Evolutionary conservation across 2,329 filamentous ascomycete species (phyloP).

Genomic region (Cercospora janseana): DNA sequence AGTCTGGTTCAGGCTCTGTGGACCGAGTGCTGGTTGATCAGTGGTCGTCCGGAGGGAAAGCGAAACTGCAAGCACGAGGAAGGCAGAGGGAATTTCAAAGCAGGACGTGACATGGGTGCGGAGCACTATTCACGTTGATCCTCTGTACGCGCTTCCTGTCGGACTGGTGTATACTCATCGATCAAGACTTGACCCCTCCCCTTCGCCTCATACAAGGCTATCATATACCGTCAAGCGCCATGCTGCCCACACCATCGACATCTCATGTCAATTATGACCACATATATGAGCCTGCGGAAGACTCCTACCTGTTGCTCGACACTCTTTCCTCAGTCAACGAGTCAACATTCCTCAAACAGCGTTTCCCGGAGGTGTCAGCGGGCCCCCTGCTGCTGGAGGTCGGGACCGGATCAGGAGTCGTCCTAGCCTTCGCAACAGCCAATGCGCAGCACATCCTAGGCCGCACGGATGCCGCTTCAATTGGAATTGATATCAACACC

Average conservation of each 20-base stretch:
- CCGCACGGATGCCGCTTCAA: conserved; percentile 64
- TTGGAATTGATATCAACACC: conserved; percentile 80
- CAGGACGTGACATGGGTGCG: neutral
- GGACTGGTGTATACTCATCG: too few species aligned
- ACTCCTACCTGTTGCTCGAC: conserved; percentile 91
- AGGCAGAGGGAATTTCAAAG: too few species aligned
- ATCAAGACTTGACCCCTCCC: neutral
- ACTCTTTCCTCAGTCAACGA: conserved; percentile 74
- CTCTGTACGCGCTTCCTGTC: too few species aligned
- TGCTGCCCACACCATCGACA: conserved; percentile 93
- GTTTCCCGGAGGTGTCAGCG: conserved; percentile 51
- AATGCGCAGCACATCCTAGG: conserved; percentile 73
- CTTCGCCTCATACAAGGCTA: neutral
- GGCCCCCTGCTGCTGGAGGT: conserved; percentile 72
- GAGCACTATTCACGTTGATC: too few species aligned
- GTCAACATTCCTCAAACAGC: conserved; percentile 62
- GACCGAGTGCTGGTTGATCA: too few species aligned
- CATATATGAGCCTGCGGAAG: conserved; percentile 93
- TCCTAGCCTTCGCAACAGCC: conserved; percentile 82
- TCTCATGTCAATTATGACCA: conserved; percentile 84
- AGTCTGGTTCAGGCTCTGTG: too few species aligned
- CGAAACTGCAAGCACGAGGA: too few species aligned
- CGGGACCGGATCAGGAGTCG: conserved; percentile 87
- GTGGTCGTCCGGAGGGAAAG: too few species aligned
- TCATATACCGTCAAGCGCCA: conserved; percentile 40